Evolutionary conservation across 495 filamentous ascomycete genomes (phyloP).

Genomic region (Aspergillus biplanus): DNA sequence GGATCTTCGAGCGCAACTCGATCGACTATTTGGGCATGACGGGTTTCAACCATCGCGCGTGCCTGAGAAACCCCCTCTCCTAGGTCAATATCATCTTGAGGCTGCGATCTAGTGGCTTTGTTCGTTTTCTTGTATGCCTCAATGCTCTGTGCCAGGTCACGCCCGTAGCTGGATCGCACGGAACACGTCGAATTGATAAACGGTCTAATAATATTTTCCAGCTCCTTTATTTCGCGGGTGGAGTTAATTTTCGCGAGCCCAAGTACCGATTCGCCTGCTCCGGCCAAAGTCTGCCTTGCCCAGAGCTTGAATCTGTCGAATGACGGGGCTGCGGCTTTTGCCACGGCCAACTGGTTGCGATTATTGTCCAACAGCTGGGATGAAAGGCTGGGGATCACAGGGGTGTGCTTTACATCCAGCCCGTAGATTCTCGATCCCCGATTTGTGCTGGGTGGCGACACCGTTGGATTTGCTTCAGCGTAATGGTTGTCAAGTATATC

Average conservation of each 20-base stretch:
- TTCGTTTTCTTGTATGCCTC: neutral
- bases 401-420: neutral
- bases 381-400: neutral
- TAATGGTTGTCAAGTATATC: constrained; percentile 22
- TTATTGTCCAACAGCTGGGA: neutral
- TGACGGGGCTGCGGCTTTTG: neutral
- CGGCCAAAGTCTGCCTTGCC: neutral
- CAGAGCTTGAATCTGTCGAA: neutral
- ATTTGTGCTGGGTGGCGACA: neutral
- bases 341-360: neutral
- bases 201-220: neutral
- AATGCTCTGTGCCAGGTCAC: constrained; percentile 6
- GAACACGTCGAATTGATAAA: constrained; percentile 3
- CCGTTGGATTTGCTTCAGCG: neutral
- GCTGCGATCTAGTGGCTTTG: neutral
- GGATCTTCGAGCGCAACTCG: neutral
- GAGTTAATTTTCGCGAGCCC: neutral
- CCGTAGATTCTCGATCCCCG: neutral
- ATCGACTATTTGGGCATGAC: neutral
- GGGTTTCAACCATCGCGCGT: neutral
- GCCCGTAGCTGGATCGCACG: constrained; percentile 5
- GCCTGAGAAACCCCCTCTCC: neutral
- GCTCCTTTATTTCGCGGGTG: neutral
- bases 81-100: neutral
- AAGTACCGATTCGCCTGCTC: neutral